These are phyloP conservation scores for Didymella pomorum DNA, from an alignment of 2,329 filamentous ascomycete species.

Conservation along the genomic window DNA sequence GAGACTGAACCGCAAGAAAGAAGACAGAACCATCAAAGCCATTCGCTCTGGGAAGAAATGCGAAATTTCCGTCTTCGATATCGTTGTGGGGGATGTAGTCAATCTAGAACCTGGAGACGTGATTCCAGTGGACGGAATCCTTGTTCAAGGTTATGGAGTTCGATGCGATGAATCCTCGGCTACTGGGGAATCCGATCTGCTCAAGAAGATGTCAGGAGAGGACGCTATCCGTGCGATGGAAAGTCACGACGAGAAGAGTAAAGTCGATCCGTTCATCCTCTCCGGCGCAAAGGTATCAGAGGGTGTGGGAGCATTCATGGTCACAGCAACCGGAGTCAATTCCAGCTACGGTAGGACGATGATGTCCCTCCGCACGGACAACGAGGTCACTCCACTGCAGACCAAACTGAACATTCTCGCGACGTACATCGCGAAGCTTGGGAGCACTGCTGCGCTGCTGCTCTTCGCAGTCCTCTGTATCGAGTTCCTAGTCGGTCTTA, in stretches of 20 bases:
- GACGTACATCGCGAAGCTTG: conserved; percentile 80
- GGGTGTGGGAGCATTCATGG: conserved; percentile 77
- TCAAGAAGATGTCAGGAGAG: conserved; percentile 71
- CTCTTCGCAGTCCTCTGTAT: conserved; percentile 88
- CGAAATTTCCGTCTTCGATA: conserved; percentile 70
- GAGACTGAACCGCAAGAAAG: conserved; percentile 81
- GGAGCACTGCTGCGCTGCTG: conserved; percentile 77
- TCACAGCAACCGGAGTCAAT: conserved; percentile 76
- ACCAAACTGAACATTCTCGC: conserved; percentile 80
- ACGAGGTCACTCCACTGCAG: conserved; percentile 80
- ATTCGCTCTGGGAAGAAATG: conserved; percentile 75
- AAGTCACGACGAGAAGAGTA: conserved; percentile 67
- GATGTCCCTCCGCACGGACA: conserved; percentile 78
- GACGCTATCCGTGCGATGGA: conserved; percentile 72
- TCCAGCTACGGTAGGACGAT: conserved; percentile 80
- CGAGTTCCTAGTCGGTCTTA: conserved; percentile 77
- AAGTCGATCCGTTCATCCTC: conserved; percentile 84
- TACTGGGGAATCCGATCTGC: conserved; percentile 76
- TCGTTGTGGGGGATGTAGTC: conserved; percentile 76
- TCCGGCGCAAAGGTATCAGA: conserved; percentile 83
- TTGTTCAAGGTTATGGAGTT: conserved; percentile 60
- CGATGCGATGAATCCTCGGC: too few species aligned
- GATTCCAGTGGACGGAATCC: conserved; percentile 74
- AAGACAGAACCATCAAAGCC: conserved; percentile 76
- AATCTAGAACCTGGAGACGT: conserved; percentile 74